Conservation (phyloP, 345 rosid species). For the Citrus maxima region DNA sequence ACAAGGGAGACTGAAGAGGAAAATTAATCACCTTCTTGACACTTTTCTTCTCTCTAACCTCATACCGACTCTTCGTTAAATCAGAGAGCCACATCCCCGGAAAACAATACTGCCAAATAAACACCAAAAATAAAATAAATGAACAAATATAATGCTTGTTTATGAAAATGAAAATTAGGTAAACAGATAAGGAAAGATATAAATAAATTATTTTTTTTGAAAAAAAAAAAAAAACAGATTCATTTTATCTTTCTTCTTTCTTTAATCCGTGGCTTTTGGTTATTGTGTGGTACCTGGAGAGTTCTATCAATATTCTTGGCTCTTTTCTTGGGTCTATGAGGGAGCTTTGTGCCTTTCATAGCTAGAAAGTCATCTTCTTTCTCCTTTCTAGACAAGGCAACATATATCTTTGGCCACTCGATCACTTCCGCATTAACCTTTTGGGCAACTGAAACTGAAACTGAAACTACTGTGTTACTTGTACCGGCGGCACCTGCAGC, state of each 20-base stretch:
- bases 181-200: background rate
- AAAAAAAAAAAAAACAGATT: background rate
- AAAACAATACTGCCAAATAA: constrained; percentile 54
- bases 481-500: background rate
- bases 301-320: constrained; percentile 62
- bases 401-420: constrained; percentile 61
- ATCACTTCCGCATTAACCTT: constrained; percentile 28
- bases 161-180: background rate
- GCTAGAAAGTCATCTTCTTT: constrained; percentile 70
- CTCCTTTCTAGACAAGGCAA: constrained; percentile 55
- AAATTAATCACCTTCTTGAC: constrained; percentile 54
- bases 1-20: no score
- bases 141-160: background rate
- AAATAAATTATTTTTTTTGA: background rate
- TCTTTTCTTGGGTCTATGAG: constrained; percentile 68
- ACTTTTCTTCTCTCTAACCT: constrained; percentile 73
- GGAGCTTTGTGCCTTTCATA: constrained; percentile 71
- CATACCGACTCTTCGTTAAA: constrained; percentile 64
- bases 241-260: background rate
- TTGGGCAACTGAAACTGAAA: constrained; percentile 16
- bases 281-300: constrained; percentile 43
- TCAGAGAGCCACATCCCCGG: constrained; percentile 78
- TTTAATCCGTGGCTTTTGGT: background rate
- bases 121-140: background rate
- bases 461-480: background rate